A percentile compares a stretch with the other conserved stretches of the same genome.
phyloP scores from a whole-genome alignment of 2,329 filamentous ascomycete genomes.

The Claviceps sp. region DNA sequence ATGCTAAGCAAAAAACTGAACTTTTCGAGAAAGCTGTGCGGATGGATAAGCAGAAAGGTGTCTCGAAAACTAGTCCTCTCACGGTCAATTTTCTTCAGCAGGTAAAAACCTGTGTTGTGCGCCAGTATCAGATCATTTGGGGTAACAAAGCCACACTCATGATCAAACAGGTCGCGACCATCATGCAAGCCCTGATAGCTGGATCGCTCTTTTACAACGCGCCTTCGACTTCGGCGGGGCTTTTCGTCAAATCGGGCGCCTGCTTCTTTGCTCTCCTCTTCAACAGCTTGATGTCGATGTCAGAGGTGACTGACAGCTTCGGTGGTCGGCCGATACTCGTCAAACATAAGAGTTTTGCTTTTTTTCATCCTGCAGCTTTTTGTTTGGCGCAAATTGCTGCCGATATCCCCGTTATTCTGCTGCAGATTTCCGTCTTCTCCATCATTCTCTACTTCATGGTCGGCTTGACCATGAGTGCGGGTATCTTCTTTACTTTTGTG shows the following conservation, averaged over 20 bases:
- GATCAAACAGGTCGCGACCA: constrained; percentile 45
- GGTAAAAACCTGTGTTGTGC: constrained; percentile 38
- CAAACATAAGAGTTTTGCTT: constrained; percentile 45
- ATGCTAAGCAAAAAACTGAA: constrained; percentile 34
- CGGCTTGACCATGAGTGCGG: constrained; percentile 36
- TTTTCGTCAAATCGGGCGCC: constrained; percentile 51
- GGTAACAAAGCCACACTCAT: constrained; percentile 51
- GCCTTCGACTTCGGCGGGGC: constrained; percentile 39
- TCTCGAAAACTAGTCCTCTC: constrained; percentile 40
- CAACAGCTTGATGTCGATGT: constrained; percentile 48
- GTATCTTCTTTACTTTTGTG: constrained; percentile 50
- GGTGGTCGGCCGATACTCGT: constrained; percentile 43
- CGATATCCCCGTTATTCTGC: constrained; percentile 40
- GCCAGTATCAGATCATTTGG: constrained; percentile 53
- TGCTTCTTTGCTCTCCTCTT: constrained; percentile 52
- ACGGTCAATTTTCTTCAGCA: constrained; percentile 43
- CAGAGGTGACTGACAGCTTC: constrained; percentile 53
- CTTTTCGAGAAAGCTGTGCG: constrained; percentile 40
- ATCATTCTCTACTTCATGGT: constrained; percentile 53
- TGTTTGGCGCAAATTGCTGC: constrained; percentile 42
- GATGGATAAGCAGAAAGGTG: constrained; percentile 39
- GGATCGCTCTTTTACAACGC: constrained; percentile 58
- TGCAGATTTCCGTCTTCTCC: constrained; percentile 45
- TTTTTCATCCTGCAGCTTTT: constrained; percentile 45
- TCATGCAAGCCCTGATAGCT: constrained; percentile 47